Percentiles rank a stretch among this genome's conserved stretches.
These are phyloP conservation scores for Lactarius tabidus DNA, from an alignment of 768 basidiomycete species.

Conservation along the genomic window DNA sequence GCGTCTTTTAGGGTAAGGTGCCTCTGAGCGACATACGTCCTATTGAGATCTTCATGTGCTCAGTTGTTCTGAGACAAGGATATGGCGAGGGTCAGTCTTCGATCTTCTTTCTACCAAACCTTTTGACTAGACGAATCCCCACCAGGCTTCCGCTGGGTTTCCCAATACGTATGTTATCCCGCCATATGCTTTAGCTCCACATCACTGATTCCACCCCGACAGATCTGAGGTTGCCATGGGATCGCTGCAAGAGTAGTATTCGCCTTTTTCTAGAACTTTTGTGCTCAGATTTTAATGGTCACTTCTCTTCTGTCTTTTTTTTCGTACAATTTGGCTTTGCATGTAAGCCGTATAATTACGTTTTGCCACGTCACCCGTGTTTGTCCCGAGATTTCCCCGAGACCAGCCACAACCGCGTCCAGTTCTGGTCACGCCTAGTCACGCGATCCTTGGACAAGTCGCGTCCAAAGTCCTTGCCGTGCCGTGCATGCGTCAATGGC, in stretches of 20 bases:
- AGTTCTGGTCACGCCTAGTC: not conserved
- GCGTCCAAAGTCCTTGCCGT: not conserved
- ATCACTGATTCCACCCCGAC: constrained; percentile 1
- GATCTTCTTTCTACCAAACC: not conserved
- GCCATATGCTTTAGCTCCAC: not conserved
- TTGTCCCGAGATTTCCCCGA: not conserved
- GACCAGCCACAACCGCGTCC: constrained; percentile 5
- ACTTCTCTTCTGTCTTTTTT: constrained; percentile 6
- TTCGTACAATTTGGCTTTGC: not conserved
- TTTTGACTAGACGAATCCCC: not conserved
- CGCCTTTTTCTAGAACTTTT: constrained; percentile 4
- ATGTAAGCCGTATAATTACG: constrained; percentile 12
- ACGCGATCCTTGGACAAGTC: not conserved
- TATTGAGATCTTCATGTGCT: constrained; percentile 99
- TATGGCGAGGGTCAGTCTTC: constrained; percentile 80
- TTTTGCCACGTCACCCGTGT: constrained; percentile 22
- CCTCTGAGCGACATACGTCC: constrained; percentile 95
- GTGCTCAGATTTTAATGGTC: constrained; percentile 18
- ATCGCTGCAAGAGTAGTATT: constrained; percentile 5
- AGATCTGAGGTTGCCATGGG: constrained; percentile 17
- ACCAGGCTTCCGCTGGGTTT: constrained; percentile 89
- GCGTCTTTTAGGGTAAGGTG: constrained; percentile 75
- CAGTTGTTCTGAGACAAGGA: constrained; percentile 97
- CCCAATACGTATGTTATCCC: constrained; percentile 73
- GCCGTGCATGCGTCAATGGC: not conserved